Base-by-base conservation (phyloP, 2,329 filamentous ascomycete species). In the Diaporthe sp. region DNA sequence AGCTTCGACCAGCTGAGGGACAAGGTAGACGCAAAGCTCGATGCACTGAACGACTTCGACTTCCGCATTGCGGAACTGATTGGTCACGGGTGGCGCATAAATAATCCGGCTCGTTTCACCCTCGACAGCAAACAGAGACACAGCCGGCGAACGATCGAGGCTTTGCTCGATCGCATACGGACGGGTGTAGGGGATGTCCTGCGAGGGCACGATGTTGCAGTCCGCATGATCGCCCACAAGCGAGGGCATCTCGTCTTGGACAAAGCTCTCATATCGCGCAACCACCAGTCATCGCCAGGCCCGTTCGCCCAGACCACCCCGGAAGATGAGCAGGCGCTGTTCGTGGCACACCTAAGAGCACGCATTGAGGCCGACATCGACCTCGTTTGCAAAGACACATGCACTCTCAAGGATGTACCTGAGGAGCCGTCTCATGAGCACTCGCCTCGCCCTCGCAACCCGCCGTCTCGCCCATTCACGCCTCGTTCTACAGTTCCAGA, bases 161-260 rank as follows among this genome's bases (percentile, higher is more conserved):
- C 88, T 12, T 84, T 89, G 7, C 80, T 90, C 39, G 87, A 90
- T 73, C 85, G 89, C 51, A 81, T 90, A 28, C 87, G 90, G 78
- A 86, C 87, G 1, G 87, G 88, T 6, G 84, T 90, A 9, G 83
- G 85, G 25, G 86, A 89, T 71, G 84, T 88, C 8, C 83, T 90
- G 34, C 84, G 85, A 67, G 85, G 86, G 34, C 85, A 87, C 74
- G 86, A 88, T 34, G 83, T 86, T 53, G 84, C 86, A 7, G 83
- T 89, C 70, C 87, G 85, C 31, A 82, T 90, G 79, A 85, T 84
- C 3, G 86, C 87, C 9, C 84, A 88, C 77, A 90, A 90, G 79
- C 85, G 88, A 58, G 89, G 89, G 0, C 89, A 90, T 74, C 84
- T 89, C 31, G 84, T 90, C 19, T 76, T 89, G n/a, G 86, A 89